Evolutionary conservation across 129 eudicot genomes (phyloP), one percentile per base, ranked within the genome.

Genomic region (Solidago caesia): DNA sequence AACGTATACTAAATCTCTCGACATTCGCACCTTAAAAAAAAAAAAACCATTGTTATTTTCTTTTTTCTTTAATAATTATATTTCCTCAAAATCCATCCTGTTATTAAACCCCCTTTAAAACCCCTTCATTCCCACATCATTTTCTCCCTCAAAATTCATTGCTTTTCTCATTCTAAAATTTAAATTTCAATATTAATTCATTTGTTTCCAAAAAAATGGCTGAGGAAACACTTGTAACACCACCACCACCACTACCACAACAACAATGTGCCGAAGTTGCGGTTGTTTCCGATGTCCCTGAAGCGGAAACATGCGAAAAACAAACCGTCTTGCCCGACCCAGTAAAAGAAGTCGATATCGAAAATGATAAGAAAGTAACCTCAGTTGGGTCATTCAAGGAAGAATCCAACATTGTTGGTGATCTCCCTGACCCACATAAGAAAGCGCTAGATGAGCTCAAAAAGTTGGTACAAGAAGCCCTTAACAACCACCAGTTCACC

Each of bases 391-490:
- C 89, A 1, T 86, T 89, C 53, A 84, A 89, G 81, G 96, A 89
- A 65, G 91, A 86, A 13, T 82, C 77, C 45, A 89, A 84, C 68
- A 74, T 84, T 51, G 96, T 79, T 41, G 85, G 82, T 52, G 80
- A 74, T 10, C 71, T 80, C 11, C 80, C 84, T 15, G 80, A 80
- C 44, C 80, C 80, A 26, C 71, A 75, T 4, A 80, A 74, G 48
- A 75, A 47, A n/a, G 94, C 91, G 44, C 56, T 90, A 21, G 91
- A 81, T 70, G 94, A 90, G 43, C 83, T 90, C 39, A 90, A 85
- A 49, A 46, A 16, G 6, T 67, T 90, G 67, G 82, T 90, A 76
- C 89, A 75, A 25, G 83, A 81, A 16, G 91, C 94, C 44, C 85
- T 90, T 39, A 80, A 84, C 59, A 84, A 85, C 53, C 91, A 78